Evolutionary conservation across 2,329 filamentous ascomycete species (phyloP).

Genomic region (Claviceps sorghi): DNA sequence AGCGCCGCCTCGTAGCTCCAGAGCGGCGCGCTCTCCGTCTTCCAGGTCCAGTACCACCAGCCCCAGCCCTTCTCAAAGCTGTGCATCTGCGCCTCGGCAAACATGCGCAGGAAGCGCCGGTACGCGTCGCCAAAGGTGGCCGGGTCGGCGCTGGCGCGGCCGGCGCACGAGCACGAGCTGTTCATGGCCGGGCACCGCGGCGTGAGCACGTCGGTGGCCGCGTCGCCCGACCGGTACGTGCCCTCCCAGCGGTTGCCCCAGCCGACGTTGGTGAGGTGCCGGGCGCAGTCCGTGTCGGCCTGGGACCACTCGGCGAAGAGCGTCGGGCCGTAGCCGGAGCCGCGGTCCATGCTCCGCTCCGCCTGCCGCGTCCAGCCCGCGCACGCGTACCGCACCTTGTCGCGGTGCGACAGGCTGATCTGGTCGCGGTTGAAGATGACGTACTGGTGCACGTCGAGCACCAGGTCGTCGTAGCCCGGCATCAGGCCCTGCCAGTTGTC

Average conservation of each 20-base stretch:
- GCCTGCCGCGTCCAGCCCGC: conserved; percentile 74
- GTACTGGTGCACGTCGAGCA: conserved; percentile 97
- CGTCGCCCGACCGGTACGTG: conserved; percentile 57
- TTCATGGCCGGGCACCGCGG: conserved; percentile 61
- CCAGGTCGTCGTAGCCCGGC: conserved; percentile 52
- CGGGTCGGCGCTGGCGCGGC: conserved; percentile 64
- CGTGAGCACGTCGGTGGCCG: conserved; percentile 44
- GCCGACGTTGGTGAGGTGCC: conserved; percentile 77
- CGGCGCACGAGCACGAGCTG: conserved; percentile 53
- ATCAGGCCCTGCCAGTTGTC: conserved; percentile 81
- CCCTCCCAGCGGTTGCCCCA: conserved; percentile 86
- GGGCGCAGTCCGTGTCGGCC: conserved; percentile 87
- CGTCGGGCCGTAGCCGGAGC: conserved; percentile 78
- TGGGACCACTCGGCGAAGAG: conserved; percentile 96
- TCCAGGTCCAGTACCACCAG: conserved; percentile 99
- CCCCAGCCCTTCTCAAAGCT: conserved; percentile 88
- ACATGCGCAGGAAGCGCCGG: conserved; percentile 73
- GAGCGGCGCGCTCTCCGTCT: conserved; percentile 70
- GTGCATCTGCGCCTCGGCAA: conserved; percentile 92
- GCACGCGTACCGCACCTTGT: conserved; percentile 81
- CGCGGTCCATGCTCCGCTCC: conserved; percentile 52
- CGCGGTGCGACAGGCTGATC: conserved; percentile 64
- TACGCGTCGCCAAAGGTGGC: conserved; percentile 55
- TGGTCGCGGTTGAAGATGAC: conserved; percentile 92
- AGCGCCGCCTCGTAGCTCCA: conserved; percentile 86